Evolutionary conservation across 1,284 basidiomycete genomes (phyloP).

Genomic region (Rhodotorula sp.): DNA sequence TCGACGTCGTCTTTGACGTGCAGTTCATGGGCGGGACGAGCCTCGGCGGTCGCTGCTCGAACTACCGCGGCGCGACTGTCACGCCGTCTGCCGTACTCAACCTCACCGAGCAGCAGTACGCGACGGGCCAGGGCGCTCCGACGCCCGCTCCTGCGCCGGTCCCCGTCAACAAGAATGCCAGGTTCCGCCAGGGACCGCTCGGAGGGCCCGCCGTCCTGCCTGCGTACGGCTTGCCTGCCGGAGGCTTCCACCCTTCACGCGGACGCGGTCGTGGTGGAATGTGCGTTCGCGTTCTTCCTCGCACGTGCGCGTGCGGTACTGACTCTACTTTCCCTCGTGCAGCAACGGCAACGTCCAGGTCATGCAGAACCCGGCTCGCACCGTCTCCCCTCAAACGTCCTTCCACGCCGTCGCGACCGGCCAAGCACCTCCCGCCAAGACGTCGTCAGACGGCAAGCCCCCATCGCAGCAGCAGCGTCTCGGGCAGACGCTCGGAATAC

Average conservation of each 20-base stretch:
- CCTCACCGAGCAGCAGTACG: slow-evolving; percentile 59
- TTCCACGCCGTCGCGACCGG: slow-evolving; percentile 37
- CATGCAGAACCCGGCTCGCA: slow-evolving; percentile 12
- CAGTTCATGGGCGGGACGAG: slow-evolving; percentile 91
- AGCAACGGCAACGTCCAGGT: slow-evolving; percentile 30
- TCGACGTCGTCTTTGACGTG: slow-evolving; percentile 97
- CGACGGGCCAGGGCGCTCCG: slow-evolving; percentile 5
- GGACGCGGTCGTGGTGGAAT: slow-evolving; percentile 25
- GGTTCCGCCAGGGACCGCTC: slow-evolving; percentile 26
- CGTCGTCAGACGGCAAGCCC: not conserved
- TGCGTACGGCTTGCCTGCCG: slow-evolving; percentile 36
- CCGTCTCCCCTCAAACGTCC: slow-evolving; percentile 21
- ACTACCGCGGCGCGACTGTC: slow-evolving; percentile 82
- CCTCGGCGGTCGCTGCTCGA: slow-evolving; percentile 80
- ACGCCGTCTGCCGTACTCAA: slow-evolving; percentile 83
- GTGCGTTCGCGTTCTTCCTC: slow-evolving; percentile 4
- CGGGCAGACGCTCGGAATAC: slow-evolving; percentile 20
- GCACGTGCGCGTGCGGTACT: not conserved
- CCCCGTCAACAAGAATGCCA: slow-evolving; percentile 24
- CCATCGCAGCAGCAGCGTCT: slow-evolving; percentile 28
- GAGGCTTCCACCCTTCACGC: slow-evolving; percentile 37
- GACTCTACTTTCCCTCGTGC: not conserved
- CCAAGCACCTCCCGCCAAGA: not conserved
- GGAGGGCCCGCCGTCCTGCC: slow-evolving; percentile 37
- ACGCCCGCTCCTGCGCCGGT: not conserved